Evolutionary conservation across 768 basidiomycete species (phyloP).

Genomic region (Coprinopsis cinerea): DNA sequence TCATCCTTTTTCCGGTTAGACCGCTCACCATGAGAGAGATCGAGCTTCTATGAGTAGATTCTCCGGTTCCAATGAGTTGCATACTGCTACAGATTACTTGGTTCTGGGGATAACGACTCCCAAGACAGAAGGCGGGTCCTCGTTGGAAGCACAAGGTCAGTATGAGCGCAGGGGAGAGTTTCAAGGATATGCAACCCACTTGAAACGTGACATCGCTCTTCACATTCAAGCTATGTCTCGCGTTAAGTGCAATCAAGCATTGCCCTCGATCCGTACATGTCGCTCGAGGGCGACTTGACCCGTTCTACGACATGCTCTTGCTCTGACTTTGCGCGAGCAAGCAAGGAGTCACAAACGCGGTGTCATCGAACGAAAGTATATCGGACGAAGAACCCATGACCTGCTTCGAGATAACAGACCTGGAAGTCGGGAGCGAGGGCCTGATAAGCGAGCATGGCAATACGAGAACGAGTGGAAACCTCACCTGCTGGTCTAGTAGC

Average conservation of each 20-base stretch:
- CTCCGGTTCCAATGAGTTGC: slow-evolving; percentile 2
- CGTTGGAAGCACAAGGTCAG: not conserved
- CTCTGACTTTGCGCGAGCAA: not conserved
- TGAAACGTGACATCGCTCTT: not conserved
- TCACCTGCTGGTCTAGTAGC: not conserved
- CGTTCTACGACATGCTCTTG: not conserved
- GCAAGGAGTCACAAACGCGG: not conserved
- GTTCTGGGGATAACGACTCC: not conserved
- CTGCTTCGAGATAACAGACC: not conserved
- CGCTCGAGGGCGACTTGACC: not conserved
- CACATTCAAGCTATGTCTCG: not conserved
- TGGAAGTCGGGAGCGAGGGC: not conserved
- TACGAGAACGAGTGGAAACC: not conserved
- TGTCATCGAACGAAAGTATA: not conserved
- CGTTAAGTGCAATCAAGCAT: not conserved
- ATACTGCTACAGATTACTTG: not conserved
- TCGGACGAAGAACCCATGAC: not conserved
- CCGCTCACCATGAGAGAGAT: not conserved
- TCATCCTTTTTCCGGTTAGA: not conserved
- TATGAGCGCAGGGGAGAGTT: not conserved
- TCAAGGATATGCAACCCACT: not conserved
- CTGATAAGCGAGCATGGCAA: not conserved
- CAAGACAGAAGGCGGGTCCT: not conserved
- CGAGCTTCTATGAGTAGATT: not conserved
- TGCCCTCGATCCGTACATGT: not conserved